Conservation (phyloP, 2,329 filamentous ascomycete genomes). For the Ascochyta lentis region DNA sequence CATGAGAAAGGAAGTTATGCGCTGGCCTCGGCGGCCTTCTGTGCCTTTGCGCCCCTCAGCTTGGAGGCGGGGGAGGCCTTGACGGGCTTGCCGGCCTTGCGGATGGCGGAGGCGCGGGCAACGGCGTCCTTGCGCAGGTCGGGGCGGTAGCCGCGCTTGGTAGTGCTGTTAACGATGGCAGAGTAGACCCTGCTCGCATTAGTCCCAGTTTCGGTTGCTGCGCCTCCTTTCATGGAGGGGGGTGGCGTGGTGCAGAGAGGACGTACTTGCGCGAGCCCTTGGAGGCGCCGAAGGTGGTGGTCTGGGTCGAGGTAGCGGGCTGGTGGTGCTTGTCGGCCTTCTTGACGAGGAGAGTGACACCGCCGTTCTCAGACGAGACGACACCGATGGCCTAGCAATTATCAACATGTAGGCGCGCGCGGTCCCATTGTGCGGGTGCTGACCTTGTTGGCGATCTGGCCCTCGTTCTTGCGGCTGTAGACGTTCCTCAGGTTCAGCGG, state of each 20-base stretch:
- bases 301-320: constrained; percentile 71
- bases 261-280: constrained; percentile 83
- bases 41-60: constrained; percentile 79
- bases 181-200: constrained; percentile 72
- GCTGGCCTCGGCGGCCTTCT: constrained; percentile 62
- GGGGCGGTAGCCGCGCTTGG: constrained; percentile 80
- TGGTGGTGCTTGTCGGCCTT: constrained; percentile 74
- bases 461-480: constrained; percentile 92
- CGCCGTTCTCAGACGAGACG: constrained; percentile 75
- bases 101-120: constrained; percentile 85
- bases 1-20: constrained; percentile 28
- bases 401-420: no score
- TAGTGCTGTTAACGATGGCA: constrained; percentile 79
- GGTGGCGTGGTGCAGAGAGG: background rate
- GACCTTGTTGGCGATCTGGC: constrained; percentile 95
- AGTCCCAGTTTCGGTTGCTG: no score
- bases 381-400: constrained; percentile 77
- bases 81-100: constrained; percentile 76
- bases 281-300: constrained; percentile 72
- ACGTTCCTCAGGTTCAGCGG: constrained; percentile 92
- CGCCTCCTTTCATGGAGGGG: no score
- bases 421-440: no score
- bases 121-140: constrained; percentile 69
- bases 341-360: constrained; percentile 84
- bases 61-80: constrained; percentile 78